These are phyloP conservation scores for Lichtheimia corymbifera DNA, from an alignment of 371 early-diverging fungal species.

Conservation along the genomic window DNA sequence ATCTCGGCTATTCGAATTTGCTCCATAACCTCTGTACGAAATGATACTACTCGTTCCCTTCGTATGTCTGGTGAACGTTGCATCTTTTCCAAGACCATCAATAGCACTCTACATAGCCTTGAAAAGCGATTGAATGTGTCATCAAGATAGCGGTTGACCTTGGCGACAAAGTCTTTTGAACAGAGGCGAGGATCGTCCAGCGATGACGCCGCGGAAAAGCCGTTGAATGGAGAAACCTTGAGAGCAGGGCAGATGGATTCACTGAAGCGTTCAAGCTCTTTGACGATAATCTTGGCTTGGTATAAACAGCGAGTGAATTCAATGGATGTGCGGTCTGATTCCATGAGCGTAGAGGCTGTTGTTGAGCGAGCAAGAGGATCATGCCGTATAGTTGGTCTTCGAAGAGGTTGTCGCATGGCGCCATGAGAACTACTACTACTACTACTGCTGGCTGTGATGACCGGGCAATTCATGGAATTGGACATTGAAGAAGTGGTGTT, in stretches of 20 bases:
- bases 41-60: constrained; percentile 38
- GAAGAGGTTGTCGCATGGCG: constrained; percentile 8
- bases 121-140: constrained; percentile 41
- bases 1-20: constrained; percentile 33
- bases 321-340: constrained; percentile 29
- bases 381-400: not conserved
- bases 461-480: not conserved
- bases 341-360: not conserved
- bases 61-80: constrained; percentile 22
- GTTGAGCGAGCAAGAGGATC: constrained; percentile 12
- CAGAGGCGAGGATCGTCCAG: constrained; percentile 21
- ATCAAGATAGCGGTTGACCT: constrained; percentile 39
- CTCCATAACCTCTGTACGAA: constrained; percentile 39
- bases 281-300: constrained; percentile 47
- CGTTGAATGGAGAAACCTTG: constrained; percentile 18
- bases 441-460: not conserved
- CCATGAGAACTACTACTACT: not conserved
- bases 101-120: constrained; percentile 34
- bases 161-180: constrained; percentile 21
- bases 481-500: not conserved
- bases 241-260: constrained; percentile 31
- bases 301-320: constrained; percentile 49
- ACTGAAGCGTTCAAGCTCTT: constrained; percentile 38
- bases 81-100: constrained; percentile 38
- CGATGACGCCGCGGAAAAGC: constrained; percentile 10